Evolutionary conservation across 164 flowering plant genomes (phyloP), one percentile per base, ranked within the genome.

Genomic region (Vitis amurensis): DNA sequence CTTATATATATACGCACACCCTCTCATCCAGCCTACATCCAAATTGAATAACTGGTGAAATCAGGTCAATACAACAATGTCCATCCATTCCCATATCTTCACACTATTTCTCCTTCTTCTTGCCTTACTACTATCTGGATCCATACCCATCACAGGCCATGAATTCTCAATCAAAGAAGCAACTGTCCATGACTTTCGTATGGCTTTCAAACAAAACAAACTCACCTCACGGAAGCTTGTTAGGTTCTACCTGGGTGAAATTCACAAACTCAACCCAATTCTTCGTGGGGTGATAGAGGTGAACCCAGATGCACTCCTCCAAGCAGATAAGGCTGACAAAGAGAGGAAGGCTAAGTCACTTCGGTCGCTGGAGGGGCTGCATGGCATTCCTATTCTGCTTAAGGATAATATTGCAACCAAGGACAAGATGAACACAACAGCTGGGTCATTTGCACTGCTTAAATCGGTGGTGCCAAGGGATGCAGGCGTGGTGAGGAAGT

Each of bases 301-400:
- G 67, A 83, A 83, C 66, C 87, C 87, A 0, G 84, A 83, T 64
- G 84, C 80, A 0, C 67, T 75, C 2, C 4, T 14, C 11, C 78
- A 59, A 51, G 84, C 82, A 8, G 67, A 76, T 17, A 57, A 64
- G 59, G 82, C 87, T 29, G 87, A 83, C 61, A 31, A 47, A 4
- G 75, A 73, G 53, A 66, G 78, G 23, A 64, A 65, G 50, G 74
- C 60, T 4, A 60, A 56, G 63, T 16, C 51, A 11, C 16, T 53
- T 16, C n/a, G 53, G 59, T 55, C 59, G 2, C 30, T 60, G 30
- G 15, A n/a, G 8, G 52, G 37, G 27, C 44, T 80, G 67, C 79
- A 68, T 12, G 82, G 84, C 15, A 71, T 78, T 12, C 84, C 84
- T 1, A 58, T 76, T 47, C 61, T 79, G 17, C 63, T 75, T n/a